These are phyloP conservation scores for Ananas comosus DNA, from an alignment of 176 grass and related monocot species.

Conservation along the genomic window DNA sequence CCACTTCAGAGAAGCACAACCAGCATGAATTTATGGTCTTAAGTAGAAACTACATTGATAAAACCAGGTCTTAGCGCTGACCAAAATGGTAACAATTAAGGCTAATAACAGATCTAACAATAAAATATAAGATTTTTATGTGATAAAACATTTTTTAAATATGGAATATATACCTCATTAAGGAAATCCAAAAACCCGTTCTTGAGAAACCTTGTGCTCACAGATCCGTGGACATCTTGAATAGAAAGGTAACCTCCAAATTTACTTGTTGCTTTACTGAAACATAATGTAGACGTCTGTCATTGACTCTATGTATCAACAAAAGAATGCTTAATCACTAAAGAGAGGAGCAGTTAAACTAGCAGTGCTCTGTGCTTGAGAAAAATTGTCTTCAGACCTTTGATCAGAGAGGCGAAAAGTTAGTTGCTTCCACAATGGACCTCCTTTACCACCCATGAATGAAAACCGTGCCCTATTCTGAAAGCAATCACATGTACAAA, in stretches of 20 bases:
- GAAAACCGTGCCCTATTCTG: constrained; percentile 97
- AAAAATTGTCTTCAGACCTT: constrained; percentile 33
- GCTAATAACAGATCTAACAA: background rate
- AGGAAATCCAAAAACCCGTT: constrained; percentile 84
- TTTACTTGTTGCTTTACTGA: constrained; percentile 27
- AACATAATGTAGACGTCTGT: constrained; percentile 14
- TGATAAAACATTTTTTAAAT: too few species aligned
- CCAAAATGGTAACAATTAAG: too few species aligned
- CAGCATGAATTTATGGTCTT: background rate
- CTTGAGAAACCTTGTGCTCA: constrained; percentile 42
- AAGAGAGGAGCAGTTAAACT: background rate
- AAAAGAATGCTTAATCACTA: background rate
- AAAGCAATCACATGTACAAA: constrained; percentile 22
- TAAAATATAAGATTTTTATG: constrained; percentile 3
- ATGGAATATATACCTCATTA: constrained; percentile 49
- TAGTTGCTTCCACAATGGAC: constrained; percentile 82
- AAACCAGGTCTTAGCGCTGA: background rate
- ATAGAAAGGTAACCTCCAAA: constrained; percentile 64
- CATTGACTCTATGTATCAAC: constrained; percentile 9
- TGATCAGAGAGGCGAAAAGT: constrained; percentile 59
- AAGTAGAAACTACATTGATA: constrained; percentile 5
- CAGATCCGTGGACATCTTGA: constrained; percentile 42
- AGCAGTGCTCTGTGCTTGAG: background rate
- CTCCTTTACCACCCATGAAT: constrained; percentile 97
- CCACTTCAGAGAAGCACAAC: background rate